Conservation (phyloP, 495 filamentous ascomycete genomes). For the Rusavskia elegans region DNA sequence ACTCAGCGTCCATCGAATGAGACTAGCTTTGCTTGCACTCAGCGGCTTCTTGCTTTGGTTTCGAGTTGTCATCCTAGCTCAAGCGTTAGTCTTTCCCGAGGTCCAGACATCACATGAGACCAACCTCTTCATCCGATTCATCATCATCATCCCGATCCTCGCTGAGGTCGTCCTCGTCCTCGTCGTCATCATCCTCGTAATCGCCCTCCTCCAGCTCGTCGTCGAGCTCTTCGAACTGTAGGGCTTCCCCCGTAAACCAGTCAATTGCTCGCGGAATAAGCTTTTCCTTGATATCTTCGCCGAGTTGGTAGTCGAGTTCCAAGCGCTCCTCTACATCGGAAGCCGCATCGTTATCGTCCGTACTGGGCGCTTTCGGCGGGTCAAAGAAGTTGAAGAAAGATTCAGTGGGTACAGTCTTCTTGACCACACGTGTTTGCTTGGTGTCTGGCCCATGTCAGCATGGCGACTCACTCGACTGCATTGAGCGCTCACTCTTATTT, state of each 20-base stretch:
- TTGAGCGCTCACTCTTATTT: slow-evolving; percentile 74
- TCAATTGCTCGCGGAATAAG: slow-evolving; percentile 96
- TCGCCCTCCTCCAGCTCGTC: slow-evolving; percentile 74
- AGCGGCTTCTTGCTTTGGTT: slow-evolving; percentile 96
- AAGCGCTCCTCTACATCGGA: slow-evolving; percentile 94
- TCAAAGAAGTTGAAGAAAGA: slow-evolving; percentile 99
- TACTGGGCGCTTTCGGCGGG: slow-evolving; percentile 71
- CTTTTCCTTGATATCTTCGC: slow-evolving; percentile 99
- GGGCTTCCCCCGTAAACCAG: slow-evolving; percentile 98
- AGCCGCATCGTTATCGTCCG: slow-evolving; percentile 59
- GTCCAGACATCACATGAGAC: background rate
- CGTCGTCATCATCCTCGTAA: slow-evolving; percentile 79
- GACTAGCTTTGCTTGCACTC: slow-evolving; percentile 99
- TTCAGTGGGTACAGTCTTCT: slow-evolving; percentile 95
- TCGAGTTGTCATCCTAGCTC: slow-evolving; percentile 76
- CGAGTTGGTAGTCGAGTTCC: slow-evolving; percentile 96
- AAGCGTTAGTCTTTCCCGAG: slow-evolving; percentile 10
- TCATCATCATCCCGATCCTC: slow-evolving; percentile 78
- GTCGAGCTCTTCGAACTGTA: slow-evolving; percentile 89
- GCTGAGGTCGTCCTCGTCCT: slow-evolving; percentile 76
- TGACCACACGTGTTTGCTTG: slow-evolving; percentile 96
- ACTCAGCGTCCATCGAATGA: background rate
- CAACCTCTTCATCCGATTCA: slow-evolving; percentile 89
- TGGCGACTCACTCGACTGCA: background rate
- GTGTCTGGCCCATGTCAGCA: slow-evolving; percentile 45